These are phyloP conservation scores for Plectranthus barbatus DNA, from an alignment of 257 asterid species.

Conservation along the genomic window DNA sequence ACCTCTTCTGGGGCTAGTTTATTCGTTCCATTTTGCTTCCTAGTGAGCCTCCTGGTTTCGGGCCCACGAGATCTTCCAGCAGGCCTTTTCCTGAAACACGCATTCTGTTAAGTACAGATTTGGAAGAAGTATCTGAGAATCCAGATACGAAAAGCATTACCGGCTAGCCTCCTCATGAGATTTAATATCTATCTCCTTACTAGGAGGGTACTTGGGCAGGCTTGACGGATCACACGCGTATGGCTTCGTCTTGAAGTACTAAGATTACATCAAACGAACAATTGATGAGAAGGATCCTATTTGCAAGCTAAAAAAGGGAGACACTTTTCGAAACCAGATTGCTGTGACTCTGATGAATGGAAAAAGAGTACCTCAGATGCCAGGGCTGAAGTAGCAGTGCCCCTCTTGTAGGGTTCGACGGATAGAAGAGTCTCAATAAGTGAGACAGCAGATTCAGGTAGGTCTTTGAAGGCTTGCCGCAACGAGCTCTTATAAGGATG, in stretches of 20 bases:
- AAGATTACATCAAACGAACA: conserved; percentile 4
- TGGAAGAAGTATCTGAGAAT: neutral
- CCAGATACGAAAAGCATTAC: conserved; percentile 24
- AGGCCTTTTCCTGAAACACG: conserved; percentile 43
- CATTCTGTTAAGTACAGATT: neutral
- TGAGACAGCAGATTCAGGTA: conserved; percentile 52
- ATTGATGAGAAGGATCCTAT: conserved; percentile 7
- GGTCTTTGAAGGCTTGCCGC: conserved; percentile 71
- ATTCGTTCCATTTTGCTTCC: conserved; percentile 57
- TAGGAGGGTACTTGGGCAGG: conserved; percentile 89
- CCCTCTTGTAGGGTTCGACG: conserved; percentile 87
- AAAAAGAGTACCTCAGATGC: conserved; percentile 65
- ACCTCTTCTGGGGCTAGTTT: conserved; percentile 86
- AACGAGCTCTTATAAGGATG: conserved; percentile 88
- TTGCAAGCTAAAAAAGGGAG: no score
- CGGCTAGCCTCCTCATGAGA: conserved; percentile 71
- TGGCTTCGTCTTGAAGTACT: conserved; percentile 93
- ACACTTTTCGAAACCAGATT: no score
- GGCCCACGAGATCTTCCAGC: conserved; percentile 69
- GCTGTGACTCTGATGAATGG: no score
- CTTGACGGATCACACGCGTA: conserved; percentile 88
- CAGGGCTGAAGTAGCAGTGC: conserved; percentile 79
- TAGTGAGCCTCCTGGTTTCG: conserved; percentile 56
- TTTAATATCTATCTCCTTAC: conserved; percentile 93
- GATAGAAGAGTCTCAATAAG: conserved; percentile 74